Percentiles rank a stretch among this genome's conserved stretches.
Evolutionary conservation across 768 basidiomycete species (phyloP).

Genomic region (Daedaleopsis sinensis): DNA sequence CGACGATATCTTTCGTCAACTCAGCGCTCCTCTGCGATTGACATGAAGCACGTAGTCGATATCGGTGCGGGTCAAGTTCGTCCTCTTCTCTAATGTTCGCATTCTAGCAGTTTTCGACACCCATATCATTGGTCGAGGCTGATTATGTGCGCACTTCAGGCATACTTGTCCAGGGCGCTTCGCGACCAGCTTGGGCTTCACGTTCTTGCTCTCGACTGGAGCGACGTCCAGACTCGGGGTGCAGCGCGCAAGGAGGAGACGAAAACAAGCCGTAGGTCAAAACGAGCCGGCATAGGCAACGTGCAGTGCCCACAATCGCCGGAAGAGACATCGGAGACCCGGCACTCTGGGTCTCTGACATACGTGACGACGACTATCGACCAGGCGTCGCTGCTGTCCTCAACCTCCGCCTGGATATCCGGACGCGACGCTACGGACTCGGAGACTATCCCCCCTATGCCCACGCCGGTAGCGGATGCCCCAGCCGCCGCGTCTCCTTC

Average conservation of each 20-base stretch:
- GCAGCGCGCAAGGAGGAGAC: constrained; percentile 43
- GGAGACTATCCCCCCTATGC: neutral
- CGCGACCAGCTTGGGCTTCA: constrained; percentile 38
- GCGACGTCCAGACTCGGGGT: constrained; percentile 59
- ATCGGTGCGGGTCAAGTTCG: constrained; percentile 73
- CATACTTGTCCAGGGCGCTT: constrained; percentile 61
- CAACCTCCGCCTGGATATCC: constrained; percentile 57
- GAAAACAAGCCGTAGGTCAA: constrained; percentile 11
- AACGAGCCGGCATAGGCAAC: constrained; percentile 15
- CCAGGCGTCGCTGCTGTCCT: constrained; percentile 44
- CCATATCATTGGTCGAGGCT: neutral
- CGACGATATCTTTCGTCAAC: constrained; percentile 35
- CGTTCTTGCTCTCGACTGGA: constrained; percentile 70
- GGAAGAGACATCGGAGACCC: too few species aligned
- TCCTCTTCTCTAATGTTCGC: neutral
- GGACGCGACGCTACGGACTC: neutral
- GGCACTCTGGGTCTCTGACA: constrained; percentile 37
- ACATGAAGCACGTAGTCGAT: constrained; percentile 57
- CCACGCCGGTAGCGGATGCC: too few species aligned
- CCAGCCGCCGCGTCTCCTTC: constrained; percentile 3
- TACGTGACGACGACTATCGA: constrained; percentile 62
- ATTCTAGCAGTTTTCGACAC: neutral
- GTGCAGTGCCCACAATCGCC: neutral
- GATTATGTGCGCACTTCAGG: constrained; percentile 38
- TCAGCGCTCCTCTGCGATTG: constrained; percentile 17